These are phyloP conservation scores for Penicillium tannophilum DNA, from an alignment of 495 filamentous ascomycete species.

Conservation along the genomic window DNA sequence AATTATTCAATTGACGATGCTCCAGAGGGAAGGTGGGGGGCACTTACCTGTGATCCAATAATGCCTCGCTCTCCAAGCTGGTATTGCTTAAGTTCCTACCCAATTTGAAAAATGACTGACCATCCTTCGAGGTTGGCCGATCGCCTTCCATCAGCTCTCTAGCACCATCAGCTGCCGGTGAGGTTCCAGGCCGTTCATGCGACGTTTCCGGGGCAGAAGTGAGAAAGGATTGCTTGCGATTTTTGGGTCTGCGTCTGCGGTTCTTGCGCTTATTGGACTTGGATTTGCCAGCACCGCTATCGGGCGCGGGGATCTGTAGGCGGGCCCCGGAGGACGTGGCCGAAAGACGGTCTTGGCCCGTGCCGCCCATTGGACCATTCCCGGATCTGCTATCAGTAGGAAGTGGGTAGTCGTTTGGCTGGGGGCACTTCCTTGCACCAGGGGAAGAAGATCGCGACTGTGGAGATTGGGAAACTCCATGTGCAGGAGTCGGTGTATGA, in stretches of 20 bases:
- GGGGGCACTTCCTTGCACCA: constrained; percentile 17
- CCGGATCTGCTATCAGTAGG: constrained; percentile 24
- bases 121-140: constrained; percentile 30
- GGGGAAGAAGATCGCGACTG: constrained; percentile 17
- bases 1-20: not conserved
- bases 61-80: constrained; percentile 77
- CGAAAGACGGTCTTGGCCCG: constrained; percentile 17
- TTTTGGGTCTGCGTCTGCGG: constrained; percentile 43
- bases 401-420: constrained; percentile 26
- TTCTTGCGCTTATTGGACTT: constrained; percentile 42
- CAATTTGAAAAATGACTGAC: constrained; percentile 60
- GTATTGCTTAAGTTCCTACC: constrained; percentile 68
- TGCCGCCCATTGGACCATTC: constrained; percentile 26
- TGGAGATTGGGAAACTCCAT: constrained; percentile 12
- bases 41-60: constrained; percentile 76
- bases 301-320: constrained; percentile 28
- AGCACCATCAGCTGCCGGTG: constrained; percentile 27
- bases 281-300: constrained; percentile 24
- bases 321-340: constrained; percentile 26
- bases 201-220: constrained; percentile 28
- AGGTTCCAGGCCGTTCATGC: constrained; percentile 23
- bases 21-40: not conserved
- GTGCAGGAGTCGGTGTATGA: constrained; percentile 17
- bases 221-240: constrained; percentile 45
- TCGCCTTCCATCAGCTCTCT: constrained; percentile 33